Percentiles rank a stretch among this genome's conserved stretches.
These are phyloP conservation scores for Tricholomella constricta DNA, from an alignment of 768 basidiomycete species.

Conservation along the genomic window DNA sequence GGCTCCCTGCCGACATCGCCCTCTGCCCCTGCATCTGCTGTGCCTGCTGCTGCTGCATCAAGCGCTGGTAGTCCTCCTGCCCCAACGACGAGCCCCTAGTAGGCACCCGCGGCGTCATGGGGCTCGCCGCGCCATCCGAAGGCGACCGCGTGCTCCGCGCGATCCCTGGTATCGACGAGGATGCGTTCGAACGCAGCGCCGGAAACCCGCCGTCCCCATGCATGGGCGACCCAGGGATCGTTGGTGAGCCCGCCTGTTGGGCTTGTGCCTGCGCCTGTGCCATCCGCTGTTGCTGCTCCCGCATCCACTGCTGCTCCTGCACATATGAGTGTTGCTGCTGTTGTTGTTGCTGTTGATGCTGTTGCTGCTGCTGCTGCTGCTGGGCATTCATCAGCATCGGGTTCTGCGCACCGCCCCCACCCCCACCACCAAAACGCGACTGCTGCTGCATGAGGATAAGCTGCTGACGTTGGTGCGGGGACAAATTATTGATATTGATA, in stretches of 20 bases:
- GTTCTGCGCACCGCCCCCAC: not conserved
- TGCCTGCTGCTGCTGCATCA: slow-evolving; percentile 38
- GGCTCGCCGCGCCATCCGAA: slow-evolving; percentile 59
- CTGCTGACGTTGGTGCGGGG: slow-evolving; percentile 45
- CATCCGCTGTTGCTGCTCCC: slow-evolving; percentile 17
- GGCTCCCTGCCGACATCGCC: slow-evolving; percentile 35
- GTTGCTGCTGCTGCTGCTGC: slow-evolving; percentile 37
- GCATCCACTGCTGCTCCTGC: slow-evolving; percentile 23
- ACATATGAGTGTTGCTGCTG: slow-evolving; percentile 12
- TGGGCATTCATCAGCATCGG: slow-evolving; percentile 24
- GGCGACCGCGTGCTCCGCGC: slow-evolving; percentile 76
- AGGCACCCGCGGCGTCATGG: slow-evolving; percentile 51
- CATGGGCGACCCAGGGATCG: slow-evolving; percentile 49
- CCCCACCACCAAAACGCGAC: slow-evolving; percentile 19
- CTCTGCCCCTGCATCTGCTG: slow-evolving; percentile 43
- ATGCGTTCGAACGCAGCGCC: slow-evolving; percentile 53
- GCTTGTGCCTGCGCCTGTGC: slow-evolving; percentile 26
- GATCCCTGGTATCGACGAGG: slow-evolving; percentile 65
- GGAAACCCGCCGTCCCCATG: slow-evolving; percentile 44
- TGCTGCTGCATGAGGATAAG: slow-evolving; percentile 43
- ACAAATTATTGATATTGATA: slow-evolving; percentile 30
- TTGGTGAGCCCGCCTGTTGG: slow-evolving; percentile 41
- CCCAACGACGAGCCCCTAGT: slow-evolving; percentile 39
- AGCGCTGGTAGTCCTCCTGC: slow-evolving; percentile 60
- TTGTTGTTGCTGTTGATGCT: slow-evolving; percentile 16